Evolutionary conservation across 2,329 filamentous ascomycete genomes (phyloP).

Genomic region (Annulohypoxylon truncatum): DNA sequence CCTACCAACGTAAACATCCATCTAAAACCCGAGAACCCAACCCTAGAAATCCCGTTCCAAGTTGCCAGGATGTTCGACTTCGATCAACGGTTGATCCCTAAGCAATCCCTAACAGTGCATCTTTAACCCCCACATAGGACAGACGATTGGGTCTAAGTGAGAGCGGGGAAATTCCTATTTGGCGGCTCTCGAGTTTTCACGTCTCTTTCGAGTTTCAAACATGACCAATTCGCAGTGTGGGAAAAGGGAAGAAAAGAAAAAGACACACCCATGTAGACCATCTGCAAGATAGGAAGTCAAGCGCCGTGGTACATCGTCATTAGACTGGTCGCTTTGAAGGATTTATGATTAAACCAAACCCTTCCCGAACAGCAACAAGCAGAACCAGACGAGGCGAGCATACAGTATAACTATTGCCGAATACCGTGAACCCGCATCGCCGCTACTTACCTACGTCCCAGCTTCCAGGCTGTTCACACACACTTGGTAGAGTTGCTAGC

Average conservation of each 20-base stretch:
- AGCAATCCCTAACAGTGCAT: constrained; percentile 8
- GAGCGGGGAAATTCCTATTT: constrained; percentile 42
- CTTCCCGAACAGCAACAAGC: constrained; percentile 1
- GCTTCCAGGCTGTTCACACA: neutral
- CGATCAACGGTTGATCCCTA: constrained; percentile 29
- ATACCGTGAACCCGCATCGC: constrained; percentile 35
- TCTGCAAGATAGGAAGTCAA: constrained; percentile 33
- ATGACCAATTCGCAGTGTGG: constrained; percentile 13
- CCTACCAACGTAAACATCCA: constrained; percentile 1
- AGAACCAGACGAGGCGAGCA: constrained; percentile 6
- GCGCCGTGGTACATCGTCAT: neutral
- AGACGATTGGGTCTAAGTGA: constrained; percentile 31
- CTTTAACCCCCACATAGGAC: constrained; percentile 27
- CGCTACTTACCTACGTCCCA: neutral
- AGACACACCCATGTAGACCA: constrained; percentile 22
- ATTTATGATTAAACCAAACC: constrained; percentile 33
- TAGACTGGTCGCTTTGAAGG: constrained; percentile 35
- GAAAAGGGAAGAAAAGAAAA: constrained; percentile 11
- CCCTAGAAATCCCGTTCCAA: constrained; percentile 25
- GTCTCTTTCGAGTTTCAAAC: constrained; percentile 37
- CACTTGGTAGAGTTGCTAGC: constrained; percentile 14
- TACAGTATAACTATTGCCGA: constrained; percentile 39
- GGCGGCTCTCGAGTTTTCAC: constrained; percentile 27
- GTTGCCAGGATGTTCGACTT: constrained; percentile 10
- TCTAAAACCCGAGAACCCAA: constrained; percentile 22